These are phyloP conservation scores for Capronia americana DNA, from an alignment of 2,329 filamentous ascomycete species.

Conservation along the genomic window DNA sequence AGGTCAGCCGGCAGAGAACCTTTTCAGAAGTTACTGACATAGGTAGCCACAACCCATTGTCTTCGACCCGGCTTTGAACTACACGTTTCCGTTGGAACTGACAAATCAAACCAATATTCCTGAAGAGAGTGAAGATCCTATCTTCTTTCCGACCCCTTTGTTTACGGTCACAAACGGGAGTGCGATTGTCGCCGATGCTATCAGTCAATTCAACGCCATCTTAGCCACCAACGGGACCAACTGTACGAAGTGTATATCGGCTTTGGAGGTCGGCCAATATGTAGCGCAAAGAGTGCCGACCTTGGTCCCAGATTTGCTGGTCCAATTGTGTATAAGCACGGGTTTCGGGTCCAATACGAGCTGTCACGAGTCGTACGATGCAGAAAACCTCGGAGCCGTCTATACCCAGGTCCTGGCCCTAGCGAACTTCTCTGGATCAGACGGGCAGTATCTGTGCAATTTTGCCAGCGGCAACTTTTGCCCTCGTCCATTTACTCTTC, in stretches of 20 bases:
- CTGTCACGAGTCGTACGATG: slow-evolving; percentile 57
- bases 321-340: slow-evolving; percentile 58
- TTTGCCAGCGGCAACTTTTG: slow-evolving; percentile 58
- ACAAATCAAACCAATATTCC: slow-evolving; percentile 62
- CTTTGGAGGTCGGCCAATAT: slow-evolving; percentile 58
- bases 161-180: slow-evolving; percentile 51
- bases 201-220: slow-evolving; percentile 56
- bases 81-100: slow-evolving; percentile 61
- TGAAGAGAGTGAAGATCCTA: slow-evolving; percentile 55
- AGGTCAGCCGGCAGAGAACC: neutral
- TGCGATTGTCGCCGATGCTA: slow-evolving; percentile 43
- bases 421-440: slow-evolving; percentile 60
- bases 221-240: slow-evolving; percentile 49
- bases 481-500: slow-evolving; percentile 51
- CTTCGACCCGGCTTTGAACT: slow-evolving; percentile 61
- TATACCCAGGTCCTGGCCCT: slow-evolving; percentile 64
- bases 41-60: slow-evolving; percentile 60
- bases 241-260: slow-evolving; percentile 62
- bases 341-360: slow-evolving; percentile 54
- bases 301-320: slow-evolving; percentile 58
- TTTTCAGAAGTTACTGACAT: neutral
- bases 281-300: slow-evolving; percentile 58
- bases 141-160: slow-evolving; percentile 57
- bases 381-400: slow-evolving; percentile 58
- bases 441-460: slow-evolving; percentile 65